Evolutionary conservation across 2,329 filamentous ascomycete genomes (phyloP).

Genomic region (Anthostomella pinea): DNA sequence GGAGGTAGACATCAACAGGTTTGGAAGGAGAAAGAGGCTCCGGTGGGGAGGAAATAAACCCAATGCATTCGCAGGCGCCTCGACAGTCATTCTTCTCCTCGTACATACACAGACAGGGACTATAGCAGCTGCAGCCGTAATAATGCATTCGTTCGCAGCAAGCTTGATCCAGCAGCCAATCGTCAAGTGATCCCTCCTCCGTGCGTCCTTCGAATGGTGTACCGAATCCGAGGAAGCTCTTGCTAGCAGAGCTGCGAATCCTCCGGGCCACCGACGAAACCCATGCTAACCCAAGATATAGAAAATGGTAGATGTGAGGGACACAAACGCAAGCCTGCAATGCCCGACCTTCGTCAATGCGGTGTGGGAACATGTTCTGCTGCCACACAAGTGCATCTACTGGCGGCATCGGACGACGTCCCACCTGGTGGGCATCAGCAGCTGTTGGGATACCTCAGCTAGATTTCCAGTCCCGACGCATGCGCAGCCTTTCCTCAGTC

Average conservation of each 20-base stretch:
- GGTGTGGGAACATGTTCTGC: not conserved
- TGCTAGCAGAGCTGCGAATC: not conserved
- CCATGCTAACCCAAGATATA: slow-evolving; percentile 23
- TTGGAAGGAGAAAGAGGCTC: not conserved
- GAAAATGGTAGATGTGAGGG: slow-evolving; percentile 22
- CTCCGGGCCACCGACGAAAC: slow-evolving; percentile 14
- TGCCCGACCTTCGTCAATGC: not conserved
- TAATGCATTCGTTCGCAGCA: not conserved
- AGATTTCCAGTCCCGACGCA: slow-evolving; percentile 1
- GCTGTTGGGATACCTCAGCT: no score
- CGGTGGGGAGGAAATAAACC: not conserved
- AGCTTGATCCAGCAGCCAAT: not conserved
- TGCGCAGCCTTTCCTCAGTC: slow-evolving; percentile 1
- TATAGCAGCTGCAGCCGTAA: not conserved
- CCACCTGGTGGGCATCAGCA: no score
- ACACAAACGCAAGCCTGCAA: slow-evolving; percentile 11
- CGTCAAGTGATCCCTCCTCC: no score
- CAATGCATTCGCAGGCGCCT: slow-evolving; percentile 2
- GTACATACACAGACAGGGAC: not conserved
- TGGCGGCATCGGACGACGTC: no score
- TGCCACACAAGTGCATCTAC: not conserved
- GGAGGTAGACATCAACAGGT: not conserved
- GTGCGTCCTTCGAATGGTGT: not conserved
- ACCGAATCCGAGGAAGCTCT: not conserved
- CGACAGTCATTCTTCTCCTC: slow-evolving; percentile 3